Evolutionary conservation across 441 rosid species (phyloP).

Genomic region (Gossypium gossypioides): DNA sequence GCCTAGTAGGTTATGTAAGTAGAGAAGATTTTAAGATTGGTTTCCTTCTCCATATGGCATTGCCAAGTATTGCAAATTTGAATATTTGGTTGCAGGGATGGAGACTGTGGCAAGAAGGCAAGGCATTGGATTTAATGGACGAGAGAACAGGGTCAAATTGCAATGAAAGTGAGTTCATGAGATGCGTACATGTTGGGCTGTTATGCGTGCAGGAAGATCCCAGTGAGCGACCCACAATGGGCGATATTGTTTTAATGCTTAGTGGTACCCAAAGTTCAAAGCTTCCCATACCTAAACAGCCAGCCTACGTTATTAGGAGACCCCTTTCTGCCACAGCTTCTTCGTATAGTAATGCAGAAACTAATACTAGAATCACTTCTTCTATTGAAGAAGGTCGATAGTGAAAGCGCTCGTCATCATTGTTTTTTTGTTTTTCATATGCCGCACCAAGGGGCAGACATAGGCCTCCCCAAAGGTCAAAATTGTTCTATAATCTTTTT

Average conservation of each 20-base stretch:
- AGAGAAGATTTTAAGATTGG: not conserved
- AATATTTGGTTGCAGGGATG: constrained; percentile 36
- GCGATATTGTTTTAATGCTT: constrained; percentile 35
- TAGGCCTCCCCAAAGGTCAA: too few species aligned
- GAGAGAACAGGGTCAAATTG: constrained; percentile 8
- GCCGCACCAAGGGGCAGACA: too few species aligned
- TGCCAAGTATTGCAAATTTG: not conserved
- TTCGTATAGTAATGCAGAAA: constrained; percentile 15
- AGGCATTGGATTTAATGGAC: constrained; percentile 27
- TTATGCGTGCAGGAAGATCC: constrained; percentile 49
- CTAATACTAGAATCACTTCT: not conserved
- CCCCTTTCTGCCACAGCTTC: constrained; percentile 14
- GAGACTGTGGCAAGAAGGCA: constrained; percentile 52
- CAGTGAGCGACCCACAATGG: constrained; percentile 44
- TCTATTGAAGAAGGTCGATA: constrained; percentile 11
- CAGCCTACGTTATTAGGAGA: constrained; percentile 11
- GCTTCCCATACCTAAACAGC: constrained; percentile 13
- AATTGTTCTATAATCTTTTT: too few species aligned
- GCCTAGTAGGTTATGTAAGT: constrained; percentile 38
- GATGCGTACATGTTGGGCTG: constrained; percentile 47
- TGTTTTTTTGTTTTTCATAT: too few species aligned
- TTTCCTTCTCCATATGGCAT: not conserved
- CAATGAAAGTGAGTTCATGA: constrained; percentile 22
- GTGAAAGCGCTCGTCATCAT: not conserved
- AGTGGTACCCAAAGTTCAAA: constrained; percentile 31